Base-by-base conservation (phyloP, 2,329 filamentous ascomycete species). In the Rosellinia necatrix region DNA sequence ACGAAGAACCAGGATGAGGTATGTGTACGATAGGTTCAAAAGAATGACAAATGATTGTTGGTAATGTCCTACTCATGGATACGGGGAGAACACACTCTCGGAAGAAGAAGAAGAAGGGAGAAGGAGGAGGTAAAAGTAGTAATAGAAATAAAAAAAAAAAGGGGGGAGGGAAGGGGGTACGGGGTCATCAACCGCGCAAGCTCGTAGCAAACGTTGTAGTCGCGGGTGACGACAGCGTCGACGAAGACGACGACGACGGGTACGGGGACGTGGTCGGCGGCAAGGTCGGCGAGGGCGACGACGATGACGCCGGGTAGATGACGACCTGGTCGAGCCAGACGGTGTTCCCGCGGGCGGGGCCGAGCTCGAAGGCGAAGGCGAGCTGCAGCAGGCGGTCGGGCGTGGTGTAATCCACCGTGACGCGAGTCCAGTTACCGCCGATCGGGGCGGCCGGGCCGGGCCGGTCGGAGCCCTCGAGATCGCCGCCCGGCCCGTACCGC, bases 341-440 rank as follows among this genome's bases (percentile, higher is more conserved):
- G 42, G 55, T 62, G 21, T 68, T 66, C 6, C 21, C 41, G 1
- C 27, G 5, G 3, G 62, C 64, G 0, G 44, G 17, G 1, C 53
- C 59, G 13, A 68, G 56, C 50, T 51, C 53, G 41, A 61, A 66
- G 54, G 58, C 60, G 38, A 68, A 66, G 4, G 48, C 51, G 10
- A 68, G 51, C 62, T 66, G 63, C 8, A 66, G 48, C 13, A 66
- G 56, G 8, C 56, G 56, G 12, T 65, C 62, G 21, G 32, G 44
- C 2, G 62, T 72, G 9, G 73, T 70, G 53, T 83, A 85, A 0
- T 82, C 79, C 6, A 89, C 71, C 1, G 70, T 69, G 37, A 84
- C 59, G 12, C 63, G 67, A 13, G 72, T 71, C 70, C 64, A 71
- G 2, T 32, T 46, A n/a, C n/a, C n/a, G n/a, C n/a, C n/a, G n/a